Evolutionary conservation across 2,329 filamentous ascomycete species (phyloP).

Genomic region (Phyllosticta paracitricarpa): DNA sequence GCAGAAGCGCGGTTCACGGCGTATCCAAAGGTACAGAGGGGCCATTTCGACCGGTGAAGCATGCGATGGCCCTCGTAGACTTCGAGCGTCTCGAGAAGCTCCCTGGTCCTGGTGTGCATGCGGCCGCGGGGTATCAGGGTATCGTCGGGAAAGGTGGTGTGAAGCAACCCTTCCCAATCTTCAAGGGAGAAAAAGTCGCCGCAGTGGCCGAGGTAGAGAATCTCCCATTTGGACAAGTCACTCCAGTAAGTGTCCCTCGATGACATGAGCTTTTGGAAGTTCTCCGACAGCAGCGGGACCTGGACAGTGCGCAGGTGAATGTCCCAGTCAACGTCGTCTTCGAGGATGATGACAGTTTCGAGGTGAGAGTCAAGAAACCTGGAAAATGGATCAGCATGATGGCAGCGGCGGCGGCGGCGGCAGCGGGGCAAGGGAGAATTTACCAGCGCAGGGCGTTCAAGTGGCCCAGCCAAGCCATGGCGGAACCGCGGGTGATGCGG

Average conservation of each 20-base stretch:
- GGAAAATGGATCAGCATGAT: conserved; percentile 10
- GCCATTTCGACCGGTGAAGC: conserved; percentile 24
- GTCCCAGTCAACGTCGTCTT: conserved; percentile 33
- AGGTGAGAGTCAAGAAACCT: conserved; percentile 25
- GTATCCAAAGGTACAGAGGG: conserved; percentile 34
- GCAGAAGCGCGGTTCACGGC: conserved; percentile 27
- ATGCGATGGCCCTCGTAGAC: conserved; percentile 21
- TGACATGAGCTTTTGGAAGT: conserved; percentile 19
- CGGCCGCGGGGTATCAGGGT: conserved; percentile 17
- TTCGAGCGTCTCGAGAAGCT: conserved; percentile 19
- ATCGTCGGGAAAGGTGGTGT: conserved; percentile 20
- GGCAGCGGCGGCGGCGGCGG: not conserved
- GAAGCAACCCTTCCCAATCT: conserved; percentile 13
- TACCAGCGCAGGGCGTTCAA: conserved; percentile 27
- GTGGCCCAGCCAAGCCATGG: conserved; percentile 33
- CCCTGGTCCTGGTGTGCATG: conserved; percentile 21
- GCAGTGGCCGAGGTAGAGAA: conserved; percentile 34
- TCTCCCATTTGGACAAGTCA: conserved; percentile 22
- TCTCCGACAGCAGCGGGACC: conserved; percentile 22
- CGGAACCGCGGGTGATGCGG: conserved; percentile 25
- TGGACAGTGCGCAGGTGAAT: conserved; percentile 26
- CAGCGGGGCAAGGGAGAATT: not conserved
- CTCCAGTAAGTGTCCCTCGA: conserved; percentile 25
- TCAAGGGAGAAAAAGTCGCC: conserved; percentile 22
- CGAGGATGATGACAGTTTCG: conserved; percentile 27